Evolutionary conservation across 2,329 filamentous ascomycete genomes (phyloP), one percentile per base, ranked within the genome.

Genomic region (Ophidiomyces ophidiicola): DNA sequence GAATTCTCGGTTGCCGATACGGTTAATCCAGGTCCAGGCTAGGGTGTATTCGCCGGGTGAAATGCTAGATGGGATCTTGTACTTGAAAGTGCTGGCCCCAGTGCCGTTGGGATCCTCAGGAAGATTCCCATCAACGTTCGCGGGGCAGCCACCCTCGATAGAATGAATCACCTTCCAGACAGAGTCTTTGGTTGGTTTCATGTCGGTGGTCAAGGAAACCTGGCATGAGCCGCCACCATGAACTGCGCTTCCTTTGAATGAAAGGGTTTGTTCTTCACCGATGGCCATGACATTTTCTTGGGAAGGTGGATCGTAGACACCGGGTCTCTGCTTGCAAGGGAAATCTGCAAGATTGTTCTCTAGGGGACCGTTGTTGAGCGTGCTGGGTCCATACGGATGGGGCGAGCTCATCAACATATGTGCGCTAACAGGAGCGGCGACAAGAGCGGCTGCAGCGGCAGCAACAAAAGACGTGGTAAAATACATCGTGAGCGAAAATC

Each of bases 141-240:
- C 71, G 0, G 86, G 85, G 58, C 90, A 96, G 10, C 87, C 86
- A 25, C 88, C 88, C 44, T 86, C 71, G 19, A 86, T 82, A 0
- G 81, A 88, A 54, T 90, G 77, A 58, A 98, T 87, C 46, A 94
- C 88, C 58, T 87, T 86, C 78, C 81, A 98, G 15, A 72, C 70
- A 0, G 75, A 80, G 48, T 72, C 59, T 48, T 72, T 73, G 18
- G 73, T 78, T 0, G 86, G 78, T 8, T 70, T 63, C 7, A 69
- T 65, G 49, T 94, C 88, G 12, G 82, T 85, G 0, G 87, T 90
- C 50, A 98, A 66, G 6, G 80, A 81, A 42, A 96, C 64, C 53
- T 98, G 90, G 65, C 90, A 96, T 0, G 84, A 92, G 0, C 90
- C 90, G 39, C 90, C 90, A 12, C 87, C 87, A 50, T 98, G 90